Evolutionary conservation across 768 basidiomycete genomes (phyloP), one percentile per base, ranked within the genome.

Genomic region (Polyporus arcularius): DNA sequence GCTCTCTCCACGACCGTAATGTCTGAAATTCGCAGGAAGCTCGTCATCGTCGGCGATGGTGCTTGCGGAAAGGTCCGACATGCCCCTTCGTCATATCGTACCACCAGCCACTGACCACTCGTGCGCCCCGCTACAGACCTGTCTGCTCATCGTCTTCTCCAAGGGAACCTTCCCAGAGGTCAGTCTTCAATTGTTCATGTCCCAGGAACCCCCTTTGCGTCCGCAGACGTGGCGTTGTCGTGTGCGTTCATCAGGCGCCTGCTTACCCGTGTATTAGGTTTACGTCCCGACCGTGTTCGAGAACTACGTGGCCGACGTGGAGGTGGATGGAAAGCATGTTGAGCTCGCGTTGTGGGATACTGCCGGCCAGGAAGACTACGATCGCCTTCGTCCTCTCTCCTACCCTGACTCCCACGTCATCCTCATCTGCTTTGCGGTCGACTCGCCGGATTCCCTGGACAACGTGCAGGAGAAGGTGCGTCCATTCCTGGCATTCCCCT

Each of bases 391-490:
- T 58, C 97, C 97, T 62, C 86, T 99, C 73, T 93, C 90, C 70
- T 99, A 99, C 79, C 96, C 96, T 58, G 96, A 98, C 79, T 96
- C 94, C n/a, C 96, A 99, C 74, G 96, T 99, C 76, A 98, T 99
- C 80, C 86, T 98, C 68, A 97, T 99, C 78, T 98, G 96, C 76
- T 99, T 97, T 76, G 95, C 97, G 45, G 88, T 98, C 67, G 97
- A 99, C 82, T 94, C 92, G 54, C 96, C 96, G 38, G 96, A 98
- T 75, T 98, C 96, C 51, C 82, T 99, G 65, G 97, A 97, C 79
- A 99, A 99, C 86, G 97, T 99, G 32, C 95, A 98, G 82, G 97
- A 99, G 82, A 98, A 98, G 92, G 97, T 92, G 43, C 61, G 86
- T 81, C 38, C 45, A 4, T 0, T 18, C 15, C 41, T 21, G 38